phyloP scores from a whole-genome alignment of 768 basidiomycete genomes.

The Tephrocybe sp. region DNA sequence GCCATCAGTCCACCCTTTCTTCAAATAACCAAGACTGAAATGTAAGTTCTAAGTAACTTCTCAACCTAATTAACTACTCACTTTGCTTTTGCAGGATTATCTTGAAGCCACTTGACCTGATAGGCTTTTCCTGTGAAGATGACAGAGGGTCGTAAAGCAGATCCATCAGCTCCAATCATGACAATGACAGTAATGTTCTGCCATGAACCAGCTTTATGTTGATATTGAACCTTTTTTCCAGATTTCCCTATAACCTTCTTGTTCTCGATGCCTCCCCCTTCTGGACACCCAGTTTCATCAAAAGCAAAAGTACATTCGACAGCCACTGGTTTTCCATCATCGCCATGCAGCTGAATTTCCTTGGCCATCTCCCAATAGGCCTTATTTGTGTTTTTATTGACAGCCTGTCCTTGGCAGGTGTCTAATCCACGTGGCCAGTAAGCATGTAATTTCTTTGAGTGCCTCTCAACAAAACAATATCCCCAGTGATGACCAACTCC shows the following conservation, averaged over 20 bases:
- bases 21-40: not conserved
- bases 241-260: not conserved
- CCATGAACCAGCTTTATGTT: not conserved
- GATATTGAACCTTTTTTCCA: conserved; percentile 5
- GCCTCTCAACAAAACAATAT: conserved; percentile 7
- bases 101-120: not conserved
- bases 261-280: not conserved
- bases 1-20: not conserved
- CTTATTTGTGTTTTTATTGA: conserved; percentile 13
- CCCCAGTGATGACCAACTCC: conserved; percentile 2
- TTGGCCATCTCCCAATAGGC: conserved; percentile 2
- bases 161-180: not conserved
- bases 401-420: conserved; percentile 3
- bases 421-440: conserved; percentile 9
- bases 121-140: not conserved
- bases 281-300: conserved; percentile 9
- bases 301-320: not conserved
- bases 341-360: conserved; percentile 6
- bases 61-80: not conserved
- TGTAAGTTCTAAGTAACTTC: not conserved
- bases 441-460: conserved; percentile 3
- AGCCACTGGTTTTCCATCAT: not conserved
- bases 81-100: not conserved
- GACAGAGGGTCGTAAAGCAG: not conserved
- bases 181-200: conserved; percentile 17